These are phyloP conservation scores for Cupressus sempervirens DNA, from an alignment of 75 land plant species.

Conservation along the genomic window DNA sequence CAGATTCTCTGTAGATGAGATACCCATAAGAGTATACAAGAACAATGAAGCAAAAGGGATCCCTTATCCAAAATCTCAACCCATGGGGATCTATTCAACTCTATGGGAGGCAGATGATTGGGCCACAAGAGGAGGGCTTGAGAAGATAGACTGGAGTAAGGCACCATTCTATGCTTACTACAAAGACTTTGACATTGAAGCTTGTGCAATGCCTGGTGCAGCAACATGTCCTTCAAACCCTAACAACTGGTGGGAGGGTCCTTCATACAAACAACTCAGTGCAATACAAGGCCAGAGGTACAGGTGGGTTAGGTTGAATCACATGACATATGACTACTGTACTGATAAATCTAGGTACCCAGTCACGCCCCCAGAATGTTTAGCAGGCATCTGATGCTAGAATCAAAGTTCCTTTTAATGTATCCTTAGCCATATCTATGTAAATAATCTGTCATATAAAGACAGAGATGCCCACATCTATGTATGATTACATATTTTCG, in stretches of 20 bases:
- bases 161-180: constrained; percentile 74
- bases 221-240: constrained; percentile 25
- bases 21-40: constrained; percentile 77
- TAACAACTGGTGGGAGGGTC: constrained; percentile 50
- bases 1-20: constrained; percentile 68
- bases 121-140: constrained; percentile 83
- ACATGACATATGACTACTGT: constrained; percentile 76
- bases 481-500: no score
- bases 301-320: constrained; percentile 51
- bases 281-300: constrained; percentile 22
- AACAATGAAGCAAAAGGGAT: constrained; percentile 57
- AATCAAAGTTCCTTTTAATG: not conserved
- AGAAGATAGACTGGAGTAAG: constrained; percentile 68
- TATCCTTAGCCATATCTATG: no score
- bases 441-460: no score
- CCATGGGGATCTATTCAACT: constrained; percentile 76
- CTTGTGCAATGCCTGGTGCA: constrained; percentile 46
- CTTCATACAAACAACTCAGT: constrained; percentile 28
- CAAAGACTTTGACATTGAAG: constrained; percentile 68
- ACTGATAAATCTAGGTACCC: constrained; percentile 52
- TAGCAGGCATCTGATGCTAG: constrained; percentile 22
- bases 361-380: constrained; percentile 47
- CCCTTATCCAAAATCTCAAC: constrained; percentile 53
- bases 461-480: no score
- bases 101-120: constrained; percentile 84